Base-by-base conservation (phyloP, 495 filamentous ascomycete genomes). In the Hypoxylon subgilvum region DNA sequence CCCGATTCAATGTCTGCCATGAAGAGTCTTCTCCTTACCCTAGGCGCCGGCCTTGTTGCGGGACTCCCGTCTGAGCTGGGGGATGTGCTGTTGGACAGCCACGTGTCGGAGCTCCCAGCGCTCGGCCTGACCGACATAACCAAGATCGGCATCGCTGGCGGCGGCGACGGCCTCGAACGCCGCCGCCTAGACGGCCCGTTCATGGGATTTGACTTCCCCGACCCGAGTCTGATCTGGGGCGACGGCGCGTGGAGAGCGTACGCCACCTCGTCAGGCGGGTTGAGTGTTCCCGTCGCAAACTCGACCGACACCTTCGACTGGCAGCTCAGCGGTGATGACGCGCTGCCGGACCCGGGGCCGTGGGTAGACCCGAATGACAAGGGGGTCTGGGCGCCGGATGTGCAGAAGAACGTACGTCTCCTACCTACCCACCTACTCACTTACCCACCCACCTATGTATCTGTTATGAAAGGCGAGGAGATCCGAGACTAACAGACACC, bases 161-260 rank as follows among this genome's bases (percentile, higher is more conserved):
- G 34, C 27, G 36, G 53, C 27, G 52, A 50, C 22, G 49, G 57
- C 25, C 14, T 65, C 17, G 28, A 54, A 12, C 57, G 61, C 22
- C 64, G 67, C 19, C 51, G 57, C 18, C 39, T 69, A 2, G 49
- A 49, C 0, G 65, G 65, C 4, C 61, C 61, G 9, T 48, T 54
- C n/a, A 59, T 70, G 40, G 57, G 44, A 2, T 54, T 58, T n/a
- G 40, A 71, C 48, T 73, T 73, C 54, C 70, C 70, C 0, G 67
- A 72, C 18, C 70, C 67, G 1, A 55, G 50, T 1, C 55, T 73
- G 6, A 69, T 73, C 17, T 68, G 40, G 32, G 65, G 56, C 10
- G 69, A 67, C 31, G 65, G 63, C n/a, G 66, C 65, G 30, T 73
- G 64, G 63, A 69, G 64, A 12, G 69, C 67, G 0, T 73, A 68